Conservation (phyloP, 164 flowering plant genomes). For the Pachysandra terminalis region DNA sequence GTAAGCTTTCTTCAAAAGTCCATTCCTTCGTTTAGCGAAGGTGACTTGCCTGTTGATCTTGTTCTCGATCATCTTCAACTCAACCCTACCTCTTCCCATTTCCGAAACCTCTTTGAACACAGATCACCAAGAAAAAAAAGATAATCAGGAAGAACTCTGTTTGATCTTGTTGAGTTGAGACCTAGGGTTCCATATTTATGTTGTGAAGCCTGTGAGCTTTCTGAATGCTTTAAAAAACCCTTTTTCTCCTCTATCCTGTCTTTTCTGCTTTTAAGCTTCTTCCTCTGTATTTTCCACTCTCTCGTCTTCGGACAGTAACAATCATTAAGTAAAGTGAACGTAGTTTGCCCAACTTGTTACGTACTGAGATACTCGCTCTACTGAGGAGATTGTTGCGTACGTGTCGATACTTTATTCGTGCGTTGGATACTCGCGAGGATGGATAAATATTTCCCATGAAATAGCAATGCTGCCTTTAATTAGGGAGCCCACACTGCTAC, state of each 20-base stretch:
- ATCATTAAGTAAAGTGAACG: too few relatives aligned
- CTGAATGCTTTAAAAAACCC: neutral
- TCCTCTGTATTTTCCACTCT: too few relatives aligned
- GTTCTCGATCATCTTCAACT: conserved; percentile 92
- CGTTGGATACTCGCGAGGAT: too few relatives aligned
- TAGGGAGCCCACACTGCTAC: conserved; percentile 15
- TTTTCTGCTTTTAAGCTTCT: neutral
- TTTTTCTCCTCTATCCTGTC: conserved; percentile 1
- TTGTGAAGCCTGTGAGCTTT: neutral
- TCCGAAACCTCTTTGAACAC: neutral
- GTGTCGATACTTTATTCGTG: neutral
- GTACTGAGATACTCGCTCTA: too few relatives aligned
- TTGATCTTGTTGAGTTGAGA: neutral
- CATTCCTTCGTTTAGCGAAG: conserved; percentile 84
- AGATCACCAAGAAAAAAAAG: neutral
- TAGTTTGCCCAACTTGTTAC: too few relatives aligned
- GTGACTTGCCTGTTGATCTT: conserved; percentile 92
- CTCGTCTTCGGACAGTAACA: neutral
- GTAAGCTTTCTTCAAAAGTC: conserved; percentile 87
- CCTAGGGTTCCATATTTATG: conserved; percentile 7
- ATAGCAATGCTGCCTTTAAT: neutral
- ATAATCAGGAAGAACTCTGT: neutral
- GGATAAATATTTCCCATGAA: neutral
- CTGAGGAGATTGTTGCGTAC: neutral
- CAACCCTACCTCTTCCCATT: conserved; percentile 94